Base-by-base conservation (phyloP, 2,329 filamentous ascomycete species). In the Curvularia spicifera region DNA sequence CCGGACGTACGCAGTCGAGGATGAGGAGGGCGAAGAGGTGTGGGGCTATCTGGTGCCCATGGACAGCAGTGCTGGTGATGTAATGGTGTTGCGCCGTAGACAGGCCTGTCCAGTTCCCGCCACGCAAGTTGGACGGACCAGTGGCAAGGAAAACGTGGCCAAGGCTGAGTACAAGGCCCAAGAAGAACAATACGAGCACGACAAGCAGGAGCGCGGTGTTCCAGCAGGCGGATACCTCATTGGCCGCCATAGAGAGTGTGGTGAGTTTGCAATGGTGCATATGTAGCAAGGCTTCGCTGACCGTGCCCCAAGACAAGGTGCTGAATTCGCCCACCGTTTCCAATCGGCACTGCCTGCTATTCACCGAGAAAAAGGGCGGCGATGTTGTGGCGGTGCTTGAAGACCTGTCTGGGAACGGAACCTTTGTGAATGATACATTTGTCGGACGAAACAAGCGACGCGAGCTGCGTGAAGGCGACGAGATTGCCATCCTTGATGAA, bases 1-100 rank as follows among this genome's bases (percentile, higher is more conserved):
- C 26, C 84, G 94, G 46, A 88, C 88, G 10, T 91, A 93, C 63
- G 92, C 96, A 56, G 91, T 96, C 4, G 86, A 93, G 62, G 91
- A 97, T 72, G 93, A 97, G 78, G 86, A 85, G 57, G 84, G 86
- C 45, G 91, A 96, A 74, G 92, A 92, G 8, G 92, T 98, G 1
- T 99, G 95, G 95, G 96, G 96, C 12, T 99, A 98, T 71, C 82
- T 99, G 5, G 86, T 97, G 53, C 92, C 94, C 1, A 80, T 97
- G 24, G 89, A 94, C 71, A 84, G 85, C 51, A 86, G 85, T 63
- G 87, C 89, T 53, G 89, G 87, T 78, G 79, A 90, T 76, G 78
- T 84, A 4, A 76, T 96, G 78, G 90, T 96, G 7, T 77, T 99
- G 75, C 89, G 86, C 77, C 91, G 87, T 70, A 85, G 93, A 55